These are phyloP conservation scores for Zygosaccharomyces lentus DNA, from an alignment of 805 yeast genomes.

Conservation along the genomic window DNA sequence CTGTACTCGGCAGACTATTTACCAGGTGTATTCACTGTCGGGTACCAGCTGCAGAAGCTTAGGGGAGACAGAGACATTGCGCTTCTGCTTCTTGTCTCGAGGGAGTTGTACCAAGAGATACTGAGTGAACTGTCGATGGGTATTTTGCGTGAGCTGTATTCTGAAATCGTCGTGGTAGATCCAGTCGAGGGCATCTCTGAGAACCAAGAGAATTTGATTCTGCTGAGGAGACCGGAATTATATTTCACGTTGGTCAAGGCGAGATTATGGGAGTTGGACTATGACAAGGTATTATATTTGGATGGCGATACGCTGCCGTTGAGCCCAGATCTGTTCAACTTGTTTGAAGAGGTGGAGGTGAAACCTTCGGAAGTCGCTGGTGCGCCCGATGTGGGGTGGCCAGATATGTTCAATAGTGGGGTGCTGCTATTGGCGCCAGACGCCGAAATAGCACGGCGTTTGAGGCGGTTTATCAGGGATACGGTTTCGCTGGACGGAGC, in stretches of 20 bases:
- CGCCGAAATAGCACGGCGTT: slow-evolving; percentile 37
- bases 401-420: slow-evolving; percentile 84
- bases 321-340: slow-evolving; percentile 23
- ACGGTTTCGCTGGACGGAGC: slow-evolving; percentile 71
- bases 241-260: slow-evolving; percentile 49
- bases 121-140: slow-evolving; percentile 18
- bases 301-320: slow-evolving; percentile 62
- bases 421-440: slow-evolving; percentile 59
- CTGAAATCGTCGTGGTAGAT: slow-evolving; percentile 29
- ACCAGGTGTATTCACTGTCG: slow-evolving; percentile 56
- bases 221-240: slow-evolving; percentile 49
- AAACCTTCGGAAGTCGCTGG: slow-evolving; percentile 42
- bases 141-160: slow-evolving; percentile 21
- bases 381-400: slow-evolving; percentile 85
- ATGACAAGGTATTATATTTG: slow-evolving; percentile 50
- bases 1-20: slow-evolving; percentile 49
- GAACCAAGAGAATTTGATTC: slow-evolving; percentile 28
- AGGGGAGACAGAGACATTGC: slow-evolving; percentile 10
- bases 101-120: slow-evolving; percentile 16
- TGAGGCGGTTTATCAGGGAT: slow-evolving; percentile 34
- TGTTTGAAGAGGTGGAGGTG: slow-evolving; percentile 18
- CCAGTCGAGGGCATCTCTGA: slow-evolving; percentile 17
- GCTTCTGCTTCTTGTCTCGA: slow-evolving; percentile 22
- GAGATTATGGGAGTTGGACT: slow-evolving; percentile 45
- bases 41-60: slow-evolving; percentile 34